Evolutionary conservation across 2,329 filamentous ascomycete species (phyloP).

Genomic region (Pseudogymnoascus sp.): DNA sequence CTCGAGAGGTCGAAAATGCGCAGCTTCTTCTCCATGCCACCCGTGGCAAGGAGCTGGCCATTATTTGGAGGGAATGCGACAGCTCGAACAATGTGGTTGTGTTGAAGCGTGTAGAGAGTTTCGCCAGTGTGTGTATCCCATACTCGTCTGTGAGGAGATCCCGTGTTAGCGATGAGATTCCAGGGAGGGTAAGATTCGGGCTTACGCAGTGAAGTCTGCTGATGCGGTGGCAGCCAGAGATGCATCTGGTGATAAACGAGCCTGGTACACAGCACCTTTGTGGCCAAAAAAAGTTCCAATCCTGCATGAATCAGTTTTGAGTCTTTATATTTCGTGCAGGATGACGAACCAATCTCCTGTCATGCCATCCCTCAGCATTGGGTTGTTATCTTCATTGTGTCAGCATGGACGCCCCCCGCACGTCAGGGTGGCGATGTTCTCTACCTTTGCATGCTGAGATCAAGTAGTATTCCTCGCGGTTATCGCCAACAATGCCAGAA

Average conservation of each 20-base stretch:
- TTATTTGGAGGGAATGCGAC: constrained; percentile 80
- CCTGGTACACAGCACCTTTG: constrained; percentile 97
- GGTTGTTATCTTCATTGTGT: constrained; percentile 70
- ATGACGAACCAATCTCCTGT: constrained; percentile 76
- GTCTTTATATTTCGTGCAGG: not conserved
- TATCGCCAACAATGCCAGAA: constrained; percentile 47
- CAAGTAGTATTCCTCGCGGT: constrained; percentile 62
- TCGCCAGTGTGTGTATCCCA: constrained; percentile 97
- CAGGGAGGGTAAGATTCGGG: not conserved
- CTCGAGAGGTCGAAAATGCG: constrained; percentile 82
- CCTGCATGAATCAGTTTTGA: constrained; percentile 33
- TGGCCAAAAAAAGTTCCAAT: constrained; percentile 97
- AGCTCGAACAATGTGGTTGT: constrained; percentile 91
- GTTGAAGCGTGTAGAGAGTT: constrained; percentile 75
- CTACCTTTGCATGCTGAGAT: constrained; percentile 65
- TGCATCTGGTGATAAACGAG: constrained; percentile 79
- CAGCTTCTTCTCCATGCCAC: constrained; percentile 92
- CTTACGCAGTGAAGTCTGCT: constrained; percentile 89
- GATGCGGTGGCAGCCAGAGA: constrained; percentile 85
- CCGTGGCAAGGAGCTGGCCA: constrained; percentile 80
- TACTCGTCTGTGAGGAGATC: constrained; percentile 58
- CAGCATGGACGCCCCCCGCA: constrained; percentile 9
- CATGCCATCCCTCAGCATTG: constrained; percentile 92
- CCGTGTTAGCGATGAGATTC: constrained; percentile 6
- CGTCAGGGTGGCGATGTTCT: not conserved